phyloP scores from a whole-genome alignment of 2,329 filamentous ascomycete genomes.

The Ceratocystis papillata region DNA sequence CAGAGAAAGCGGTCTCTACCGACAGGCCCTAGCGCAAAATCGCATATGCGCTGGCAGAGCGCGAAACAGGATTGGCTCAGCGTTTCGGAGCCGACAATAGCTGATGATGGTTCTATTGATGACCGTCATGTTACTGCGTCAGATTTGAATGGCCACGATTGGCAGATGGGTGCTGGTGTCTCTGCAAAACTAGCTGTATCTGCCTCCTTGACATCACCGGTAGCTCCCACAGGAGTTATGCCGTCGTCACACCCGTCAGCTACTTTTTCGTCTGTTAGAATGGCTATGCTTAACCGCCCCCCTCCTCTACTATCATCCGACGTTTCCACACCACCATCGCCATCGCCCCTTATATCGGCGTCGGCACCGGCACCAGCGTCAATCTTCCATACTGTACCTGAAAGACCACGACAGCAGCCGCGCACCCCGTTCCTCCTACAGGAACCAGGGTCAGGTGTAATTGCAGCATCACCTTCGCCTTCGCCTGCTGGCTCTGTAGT shows the following conservation, averaged over 20 bases:
- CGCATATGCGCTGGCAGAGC: constrained; percentile 4
- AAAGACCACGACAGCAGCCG: constrained; percentile 15
- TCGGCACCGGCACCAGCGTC: not conserved
- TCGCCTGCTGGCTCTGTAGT: not conserved
- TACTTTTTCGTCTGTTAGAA: not conserved
- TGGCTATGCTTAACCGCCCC: constrained; percentile 9
- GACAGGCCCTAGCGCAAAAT: not conserved
- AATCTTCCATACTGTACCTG: not conserved
- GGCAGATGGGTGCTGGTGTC: not conserved
- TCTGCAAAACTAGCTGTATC: not conserved
- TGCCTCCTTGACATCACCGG: not conserved
- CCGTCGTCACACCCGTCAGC: not conserved
- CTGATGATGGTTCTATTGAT: not conserved
- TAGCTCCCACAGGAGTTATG: not conserved
- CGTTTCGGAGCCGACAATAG: not conserved
- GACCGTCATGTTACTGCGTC: not conserved
- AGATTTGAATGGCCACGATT: not conserved
- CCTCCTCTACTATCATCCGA: constrained; percentile 10
- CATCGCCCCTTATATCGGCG: not conserved
- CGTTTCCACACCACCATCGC: not conserved
- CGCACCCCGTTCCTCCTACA: constrained; percentile 10
- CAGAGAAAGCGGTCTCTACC: constrained; percentile 6
- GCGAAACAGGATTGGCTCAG: constrained; percentile 2
- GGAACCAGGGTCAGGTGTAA: not conserved
- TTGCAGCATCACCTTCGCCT: not conserved